These are phyloP conservation scores for Aspergillus bombycis DNA, from an alignment of 2,329 filamentous ascomycete species.

Conservation along the genomic window DNA sequence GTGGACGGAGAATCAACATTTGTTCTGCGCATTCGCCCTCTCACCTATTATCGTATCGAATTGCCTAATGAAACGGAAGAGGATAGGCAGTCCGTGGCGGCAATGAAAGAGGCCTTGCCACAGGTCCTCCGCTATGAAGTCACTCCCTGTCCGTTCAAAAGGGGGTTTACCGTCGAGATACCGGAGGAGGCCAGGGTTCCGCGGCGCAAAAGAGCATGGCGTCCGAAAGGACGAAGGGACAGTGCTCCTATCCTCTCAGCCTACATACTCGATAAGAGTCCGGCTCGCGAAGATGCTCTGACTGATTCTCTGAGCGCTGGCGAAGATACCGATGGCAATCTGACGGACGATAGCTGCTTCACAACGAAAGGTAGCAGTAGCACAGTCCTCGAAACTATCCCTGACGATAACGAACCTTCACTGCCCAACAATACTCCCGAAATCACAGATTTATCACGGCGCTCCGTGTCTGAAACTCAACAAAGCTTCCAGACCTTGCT, in stretches of 20 bases:
- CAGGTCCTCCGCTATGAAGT: conserved; percentile 83
- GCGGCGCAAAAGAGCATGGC: conserved; percentile 70
- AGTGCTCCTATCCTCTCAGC: conserved; percentile 27
- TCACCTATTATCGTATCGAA: conserved; percentile 90
- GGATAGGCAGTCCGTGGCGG: conserved; percentile 65
- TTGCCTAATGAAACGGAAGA: conserved; percentile 68
- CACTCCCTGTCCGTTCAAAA: conserved; percentile 81
- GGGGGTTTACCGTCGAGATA: conserved; percentile 73
- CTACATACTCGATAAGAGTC: conserved; percentile 18
- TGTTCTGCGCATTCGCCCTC: conserved; percentile 79
- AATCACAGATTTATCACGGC: conserved; percentile 16
- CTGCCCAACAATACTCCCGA: conserved; percentile 15
- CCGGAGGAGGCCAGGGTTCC: conserved; percentile 70
- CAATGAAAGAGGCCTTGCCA: conserved; percentile 70
- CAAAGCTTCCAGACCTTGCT: conserved; percentile 41
- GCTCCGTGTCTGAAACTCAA: conserved; percentile 33
- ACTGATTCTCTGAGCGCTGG: conserved; percentile 32
- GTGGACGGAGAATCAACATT: conserved; percentile 83
- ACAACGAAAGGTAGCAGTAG: conserved; percentile 29
- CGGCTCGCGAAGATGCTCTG: conserved; percentile 20
- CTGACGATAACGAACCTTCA: conserved; percentile 22
- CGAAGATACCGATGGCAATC: conserved; percentile 37
- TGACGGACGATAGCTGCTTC: conserved; percentile 35
- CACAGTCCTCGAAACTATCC: conserved; percentile 27
- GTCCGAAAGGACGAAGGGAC: conserved; percentile 57